Percentiles rank a stretch among this genome's conserved stretches.
These are phyloP conservation scores for Claviceps quebecensis DNA, from an alignment of 2,329 filamentous ascomycete species.

Conservation along the genomic window DNA sequence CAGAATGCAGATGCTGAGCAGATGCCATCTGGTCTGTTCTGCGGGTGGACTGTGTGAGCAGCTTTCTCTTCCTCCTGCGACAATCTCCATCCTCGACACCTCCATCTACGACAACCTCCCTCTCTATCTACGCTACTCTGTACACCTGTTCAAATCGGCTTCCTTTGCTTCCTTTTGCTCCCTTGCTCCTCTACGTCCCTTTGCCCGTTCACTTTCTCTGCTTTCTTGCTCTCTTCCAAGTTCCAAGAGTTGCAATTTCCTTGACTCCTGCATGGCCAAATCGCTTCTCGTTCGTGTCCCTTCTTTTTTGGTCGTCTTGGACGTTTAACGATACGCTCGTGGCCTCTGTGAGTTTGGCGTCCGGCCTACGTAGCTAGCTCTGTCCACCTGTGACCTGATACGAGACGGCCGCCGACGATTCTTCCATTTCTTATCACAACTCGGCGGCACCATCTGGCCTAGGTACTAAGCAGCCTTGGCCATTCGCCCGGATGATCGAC, in stretches of 20 bases:
- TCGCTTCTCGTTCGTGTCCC: not conserved
- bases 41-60: too few species aligned
- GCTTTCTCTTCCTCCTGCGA: too few species aligned
- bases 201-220: not conserved
- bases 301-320: not conserved
- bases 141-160: not conserved
- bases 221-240: not conserved
- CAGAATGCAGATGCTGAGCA: not conserved
- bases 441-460: not conserved
- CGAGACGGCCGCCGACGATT: not conserved
- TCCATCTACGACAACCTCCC: not conserved
- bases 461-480: not conserved
- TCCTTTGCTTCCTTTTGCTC: not conserved
- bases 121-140: not conserved
- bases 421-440: not conserved
- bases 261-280: not conserved
- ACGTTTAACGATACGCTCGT: not conserved
- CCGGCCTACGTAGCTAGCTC: not conserved
- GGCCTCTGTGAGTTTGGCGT: not conserved
- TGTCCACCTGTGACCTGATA: not conserved
- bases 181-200: not conserved
- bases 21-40: too few species aligned
- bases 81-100: not conserved
- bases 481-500: conserved; percentile 1
- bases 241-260: not conserved